Percentiles rank a stretch among this genome's conserved stretches.
Evolutionary conservation across 1,284 basidiomycete species (phyloP).

Genomic region (Trametes pubescens): DNA sequence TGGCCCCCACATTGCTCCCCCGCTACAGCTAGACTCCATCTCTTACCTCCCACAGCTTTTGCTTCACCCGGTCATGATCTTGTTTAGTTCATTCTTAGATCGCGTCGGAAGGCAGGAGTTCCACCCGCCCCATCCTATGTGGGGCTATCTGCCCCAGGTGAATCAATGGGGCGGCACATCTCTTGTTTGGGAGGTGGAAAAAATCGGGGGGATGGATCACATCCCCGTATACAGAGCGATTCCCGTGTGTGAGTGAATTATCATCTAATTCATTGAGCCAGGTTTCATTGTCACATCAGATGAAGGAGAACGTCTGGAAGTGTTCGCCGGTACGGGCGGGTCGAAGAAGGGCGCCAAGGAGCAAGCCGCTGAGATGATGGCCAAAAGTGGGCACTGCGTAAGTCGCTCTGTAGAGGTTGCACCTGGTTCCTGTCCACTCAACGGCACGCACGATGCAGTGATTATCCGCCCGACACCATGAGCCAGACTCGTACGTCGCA

Average conservation of each 20-base stretch:
- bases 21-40: not conserved
- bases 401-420: conserved; percentile 9
- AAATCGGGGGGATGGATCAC: conserved; percentile 33
- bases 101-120: conserved; percentile 29
- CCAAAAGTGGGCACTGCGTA: conserved; percentile 38
- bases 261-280: not conserved
- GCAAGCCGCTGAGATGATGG: conserved; percentile 33
- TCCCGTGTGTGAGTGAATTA: conserved; percentile 30
- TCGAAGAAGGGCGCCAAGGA: conserved; percentile 37
- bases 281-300: conserved; percentile 7
- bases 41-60: no score
- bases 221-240: conserved; percentile 31
- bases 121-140: conserved; percentile 21
- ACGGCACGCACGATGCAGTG: not conserved
- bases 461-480: not conserved
- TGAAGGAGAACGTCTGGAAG: conserved; percentile 23
- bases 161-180: conserved; percentile 34
- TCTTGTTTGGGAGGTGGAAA: conserved; percentile 29
- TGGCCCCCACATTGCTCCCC: not conserved
- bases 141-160: conserved; percentile 39
- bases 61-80: not conserved
- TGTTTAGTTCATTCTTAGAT: conserved; percentile 31
- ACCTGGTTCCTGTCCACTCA: not conserved
- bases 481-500: no score
- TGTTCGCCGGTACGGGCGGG: conserved; percentile 13